Evolutionary conservation across 495 filamentous ascomycete species (phyloP).

Genomic region (Cetradonia linearis): DNA sequence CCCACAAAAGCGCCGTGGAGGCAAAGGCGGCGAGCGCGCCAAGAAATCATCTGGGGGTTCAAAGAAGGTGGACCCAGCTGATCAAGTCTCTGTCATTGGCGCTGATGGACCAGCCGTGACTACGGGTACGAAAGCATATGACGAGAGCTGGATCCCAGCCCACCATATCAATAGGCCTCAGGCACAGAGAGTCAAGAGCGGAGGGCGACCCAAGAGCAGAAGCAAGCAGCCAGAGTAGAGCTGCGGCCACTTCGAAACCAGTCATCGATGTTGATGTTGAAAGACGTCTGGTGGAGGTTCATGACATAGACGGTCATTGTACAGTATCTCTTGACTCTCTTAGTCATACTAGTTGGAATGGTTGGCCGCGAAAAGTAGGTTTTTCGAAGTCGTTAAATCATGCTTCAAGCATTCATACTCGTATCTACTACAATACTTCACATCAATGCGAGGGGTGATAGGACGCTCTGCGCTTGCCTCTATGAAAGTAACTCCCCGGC

Average conservation of each 20-base stretch:
- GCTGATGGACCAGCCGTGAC: slow-evolving; percentile 62
- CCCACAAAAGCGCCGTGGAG: slow-evolving; percentile 70
- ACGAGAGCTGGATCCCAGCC: slow-evolving; percentile 92
- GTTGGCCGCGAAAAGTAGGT: neutral
- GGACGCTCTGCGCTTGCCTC: neutral
- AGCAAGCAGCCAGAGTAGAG: slow-evolving; percentile 22
- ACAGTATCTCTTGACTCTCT: neutral
- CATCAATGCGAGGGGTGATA: neutral
- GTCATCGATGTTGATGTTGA: neutral
- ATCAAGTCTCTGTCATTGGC: slow-evolving; percentile 55
- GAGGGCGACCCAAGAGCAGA: slow-evolving; percentile 46
- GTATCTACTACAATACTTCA: neutral
- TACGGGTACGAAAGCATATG: slow-evolving; percentile 61
- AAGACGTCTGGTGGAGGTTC: neutral
- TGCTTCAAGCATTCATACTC: neutral
- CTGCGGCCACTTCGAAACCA: neutral
- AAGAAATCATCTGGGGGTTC: slow-evolving; percentile 45
- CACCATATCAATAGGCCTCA: slow-evolving; percentile 82
- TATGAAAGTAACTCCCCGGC: neutral
- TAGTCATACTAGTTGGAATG: too few species aligned
- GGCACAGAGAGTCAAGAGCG: slow-evolving; percentile 68
- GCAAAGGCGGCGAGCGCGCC: slow-evolving; percentile 49
- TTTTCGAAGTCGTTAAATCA: neutral
- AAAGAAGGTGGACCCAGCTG: slow-evolving; percentile 54
- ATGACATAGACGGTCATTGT: slow-evolving; percentile 1